Conservation (phyloP, 1,284 basidiomycete species). For the Malassezia brasiliensis region DNA sequence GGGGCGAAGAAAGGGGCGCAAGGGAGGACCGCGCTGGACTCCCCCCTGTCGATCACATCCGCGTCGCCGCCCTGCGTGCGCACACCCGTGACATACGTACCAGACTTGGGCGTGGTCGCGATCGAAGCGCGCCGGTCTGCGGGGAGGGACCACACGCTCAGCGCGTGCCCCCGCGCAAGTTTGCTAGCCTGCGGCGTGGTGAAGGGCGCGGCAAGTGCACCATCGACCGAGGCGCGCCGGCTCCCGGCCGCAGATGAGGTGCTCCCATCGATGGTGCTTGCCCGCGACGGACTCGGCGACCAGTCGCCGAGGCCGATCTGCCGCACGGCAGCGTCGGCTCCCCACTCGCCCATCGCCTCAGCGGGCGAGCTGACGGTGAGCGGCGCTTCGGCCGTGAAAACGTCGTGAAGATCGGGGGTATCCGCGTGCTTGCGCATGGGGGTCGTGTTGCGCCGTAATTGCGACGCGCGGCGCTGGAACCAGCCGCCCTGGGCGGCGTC, state of each 20-base stretch:
- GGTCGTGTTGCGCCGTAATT: neutral
- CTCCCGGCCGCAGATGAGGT: neutral
- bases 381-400: neutral
- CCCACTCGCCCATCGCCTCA: neutral
- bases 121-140: neutral
- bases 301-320: neutral
- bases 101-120: neutral
- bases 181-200: neutral
- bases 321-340: neutral
- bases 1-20: too few relatives aligned
- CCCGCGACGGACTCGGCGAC: neutral
- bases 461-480: constrained; percentile 3
- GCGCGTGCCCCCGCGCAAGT: neutral
- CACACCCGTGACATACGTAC: neutral
- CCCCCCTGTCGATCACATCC: too few relatives aligned
- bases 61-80: neutral
- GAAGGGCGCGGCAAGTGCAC: neutral
- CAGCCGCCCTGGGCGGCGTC: neutral
- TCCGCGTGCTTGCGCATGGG: neutral
- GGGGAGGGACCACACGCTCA: neutral
- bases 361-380: neutral
- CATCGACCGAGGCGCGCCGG: neutral
- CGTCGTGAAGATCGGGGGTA: neutral
- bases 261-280: neutral
- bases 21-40: too few relatives aligned